Conservation (phyloP, 495 filamentous ascomycete genomes). For the Choiromyces venosus region DNA sequence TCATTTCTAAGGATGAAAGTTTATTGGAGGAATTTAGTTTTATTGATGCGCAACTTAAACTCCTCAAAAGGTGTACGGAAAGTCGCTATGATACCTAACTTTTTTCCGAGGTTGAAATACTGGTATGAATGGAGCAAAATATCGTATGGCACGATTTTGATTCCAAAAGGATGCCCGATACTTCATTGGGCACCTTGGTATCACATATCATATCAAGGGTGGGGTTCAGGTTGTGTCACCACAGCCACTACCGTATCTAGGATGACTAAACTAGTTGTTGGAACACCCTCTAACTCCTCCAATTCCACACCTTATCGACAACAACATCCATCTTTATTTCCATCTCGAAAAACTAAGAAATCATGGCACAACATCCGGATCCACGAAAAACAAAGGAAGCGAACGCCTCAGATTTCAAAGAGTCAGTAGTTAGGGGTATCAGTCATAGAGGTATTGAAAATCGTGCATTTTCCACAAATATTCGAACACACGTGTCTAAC, state of each 20-base stretch:
- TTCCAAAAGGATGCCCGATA: background rate
- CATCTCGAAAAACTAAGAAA: background rate
- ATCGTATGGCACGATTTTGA: background rate
- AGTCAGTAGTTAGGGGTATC: background rate
- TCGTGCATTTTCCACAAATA: too few relatives aligned
- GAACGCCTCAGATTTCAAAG: background rate
- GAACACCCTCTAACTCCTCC: background rate
- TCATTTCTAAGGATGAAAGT: too few relatives aligned
- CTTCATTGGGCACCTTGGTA: background rate
- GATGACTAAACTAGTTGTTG: too few relatives aligned
- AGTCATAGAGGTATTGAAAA: background rate
- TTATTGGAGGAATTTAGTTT: too few relatives aligned
- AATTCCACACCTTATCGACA: background rate
- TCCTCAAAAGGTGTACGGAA: too few relatives aligned
- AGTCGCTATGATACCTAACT: too few relatives aligned
- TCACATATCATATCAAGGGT: background rate
- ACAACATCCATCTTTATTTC: background rate
- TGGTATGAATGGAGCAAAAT: background rate
- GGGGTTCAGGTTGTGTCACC: too few relatives aligned
- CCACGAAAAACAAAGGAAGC: background rate
- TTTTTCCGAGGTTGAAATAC: background rate
- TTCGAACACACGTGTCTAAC: background rate
- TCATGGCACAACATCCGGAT: background rate
- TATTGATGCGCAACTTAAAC: too few relatives aligned
- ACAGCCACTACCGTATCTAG: background rate